Base-by-base conservation (phyloP, 306 rosid genomes). In the Dalbergia cochinchinensis region DNA sequence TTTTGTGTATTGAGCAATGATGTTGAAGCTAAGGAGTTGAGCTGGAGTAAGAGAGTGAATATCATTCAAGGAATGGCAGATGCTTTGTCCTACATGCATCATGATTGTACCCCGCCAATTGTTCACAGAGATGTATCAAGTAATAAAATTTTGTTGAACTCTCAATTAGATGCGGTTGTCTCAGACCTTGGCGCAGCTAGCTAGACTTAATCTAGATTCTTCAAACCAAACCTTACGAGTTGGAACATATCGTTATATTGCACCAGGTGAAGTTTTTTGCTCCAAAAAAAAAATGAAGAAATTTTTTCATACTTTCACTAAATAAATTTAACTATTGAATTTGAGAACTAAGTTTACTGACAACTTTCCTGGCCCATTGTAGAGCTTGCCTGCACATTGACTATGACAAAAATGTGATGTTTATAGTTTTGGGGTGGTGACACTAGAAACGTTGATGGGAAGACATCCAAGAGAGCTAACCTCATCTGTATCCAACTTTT, bases 11-110 rank as follows among this genome's bases (percentile, higher is more conserved):
- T 62, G 14, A 73, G 1, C 58, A 51, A 63, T 41, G 39, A 71
- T 53, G 15, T 19, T 8, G 78, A 71, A 39, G 78, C 39, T 63
- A 0, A 20, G 5, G 73, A 39, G 4, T 31, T 80, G 50, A 42
- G 26, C 20, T 71, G 83, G 78, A 20, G 35, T 9, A 80, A 53
- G 19, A 62, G 73, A 18, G 33, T 71, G 19, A 79, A 63, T 8
- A n/a, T 71, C 13, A 61, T 71, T 9, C 71, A 14, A 48, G 45
- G 55, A 11, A 50, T 15, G 6, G 58, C 73, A 10, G 9, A 71
- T 12, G 72, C 83, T 16, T 63, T 71, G 35, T 53, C 35, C 45
- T 63, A 79, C 47, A 71, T 79, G 78, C 73, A 62, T 62, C 78
- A 71, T 79, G 65, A 70, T 18, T 79, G 72, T 19, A 6, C 37